These are phyloP conservation scores for Yamadazyma scolyti DNA, from an alignment of 805 yeast species.

Conservation along the genomic window DNA sequence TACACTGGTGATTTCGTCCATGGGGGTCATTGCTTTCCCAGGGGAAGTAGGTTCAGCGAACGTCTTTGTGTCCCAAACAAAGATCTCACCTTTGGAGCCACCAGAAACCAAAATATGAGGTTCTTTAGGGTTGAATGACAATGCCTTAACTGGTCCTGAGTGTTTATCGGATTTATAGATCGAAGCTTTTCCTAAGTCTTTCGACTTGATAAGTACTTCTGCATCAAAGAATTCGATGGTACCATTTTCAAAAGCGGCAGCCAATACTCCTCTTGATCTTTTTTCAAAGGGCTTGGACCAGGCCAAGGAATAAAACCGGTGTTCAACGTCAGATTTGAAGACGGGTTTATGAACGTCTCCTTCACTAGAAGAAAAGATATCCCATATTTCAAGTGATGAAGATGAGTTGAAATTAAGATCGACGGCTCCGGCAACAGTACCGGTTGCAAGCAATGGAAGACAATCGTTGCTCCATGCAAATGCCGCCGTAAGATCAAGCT, in stretches of 20 bases:
- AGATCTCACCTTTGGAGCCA: constrained; percentile 84
- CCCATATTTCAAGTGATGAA: constrained; percentile 78
- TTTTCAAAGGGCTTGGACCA: constrained; percentile 66
- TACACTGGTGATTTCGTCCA: constrained; percentile 74
- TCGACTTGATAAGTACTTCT: constrained; percentile 40
- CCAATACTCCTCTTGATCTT: constrained; percentile 56
- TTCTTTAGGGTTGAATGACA: constrained; percentile 76
- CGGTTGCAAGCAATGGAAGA: constrained; percentile 79
- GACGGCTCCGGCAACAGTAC: constrained; percentile 94
- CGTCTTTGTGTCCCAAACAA: constrained; percentile 81
- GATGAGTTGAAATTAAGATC: constrained; percentile 81
- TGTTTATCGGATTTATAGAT: constrained; percentile 56
- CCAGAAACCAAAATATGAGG: constrained; percentile 76
- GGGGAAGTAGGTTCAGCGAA: constrained; percentile 58
- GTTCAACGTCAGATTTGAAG: constrained; percentile 31
- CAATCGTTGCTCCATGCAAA: constrained; percentile 90
- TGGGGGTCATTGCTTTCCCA: constrained; percentile 75
- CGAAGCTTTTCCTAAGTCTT: constrained; percentile 38
- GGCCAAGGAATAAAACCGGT: constrained; percentile 68
- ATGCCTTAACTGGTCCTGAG: constrained; percentile 63
- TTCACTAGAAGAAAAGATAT: constrained; percentile 44
- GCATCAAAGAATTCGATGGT: constrained; percentile 75
- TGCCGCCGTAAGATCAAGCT: constrained; percentile 82
- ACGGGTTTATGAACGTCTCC: constrained; percentile 27
- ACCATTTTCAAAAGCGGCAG: constrained; percentile 89